Evolutionary conservation across 345 rosid species (phyloP).

Genomic region (Populus pruinosa): DNA sequence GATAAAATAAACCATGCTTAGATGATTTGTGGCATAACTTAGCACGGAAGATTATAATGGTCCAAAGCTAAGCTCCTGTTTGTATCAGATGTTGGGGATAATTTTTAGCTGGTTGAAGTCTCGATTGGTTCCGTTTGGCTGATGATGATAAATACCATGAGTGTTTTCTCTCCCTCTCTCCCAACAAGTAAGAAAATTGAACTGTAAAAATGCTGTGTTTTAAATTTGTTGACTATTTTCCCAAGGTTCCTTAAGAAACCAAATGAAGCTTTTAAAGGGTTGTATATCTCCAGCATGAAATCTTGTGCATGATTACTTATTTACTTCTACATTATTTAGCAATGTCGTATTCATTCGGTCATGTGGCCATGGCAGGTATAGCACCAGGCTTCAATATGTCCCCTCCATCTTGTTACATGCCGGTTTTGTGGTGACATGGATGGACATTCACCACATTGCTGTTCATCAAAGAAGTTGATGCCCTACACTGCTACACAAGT

Average conservation of each 20-base stretch:
- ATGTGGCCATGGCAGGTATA: conserved; percentile 47
- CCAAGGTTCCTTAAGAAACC: neutral
- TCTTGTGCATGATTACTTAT: neutral
- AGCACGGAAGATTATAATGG: neutral
- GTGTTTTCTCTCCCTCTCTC: neutral
- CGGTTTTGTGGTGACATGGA: conserved; percentile 92
- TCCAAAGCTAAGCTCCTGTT: neutral
- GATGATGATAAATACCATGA: neutral
- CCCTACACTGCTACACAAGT: neutral
- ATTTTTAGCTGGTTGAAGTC: neutral
- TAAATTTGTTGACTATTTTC: neutral
- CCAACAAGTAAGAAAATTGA: neutral
- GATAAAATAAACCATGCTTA: neutral
- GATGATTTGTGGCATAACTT: neutral
- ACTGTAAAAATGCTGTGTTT: neutral
- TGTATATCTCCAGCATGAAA: neutral
- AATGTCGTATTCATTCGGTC: too few relatives aligned
- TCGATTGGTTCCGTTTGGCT: neutral
- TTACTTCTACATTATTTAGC: neutral
- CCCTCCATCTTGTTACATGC: conserved; percentile 65
- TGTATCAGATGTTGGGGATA: neutral
- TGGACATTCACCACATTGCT: conserved; percentile 92
- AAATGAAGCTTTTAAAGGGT: neutral
- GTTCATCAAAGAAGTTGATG: conserved; percentile 56
- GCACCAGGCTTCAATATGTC: conserved; percentile 76